Evolutionary conservation across 2,329 filamentous ascomycete species (phyloP).

Genomic region (Aspergillus ruber): DNA sequence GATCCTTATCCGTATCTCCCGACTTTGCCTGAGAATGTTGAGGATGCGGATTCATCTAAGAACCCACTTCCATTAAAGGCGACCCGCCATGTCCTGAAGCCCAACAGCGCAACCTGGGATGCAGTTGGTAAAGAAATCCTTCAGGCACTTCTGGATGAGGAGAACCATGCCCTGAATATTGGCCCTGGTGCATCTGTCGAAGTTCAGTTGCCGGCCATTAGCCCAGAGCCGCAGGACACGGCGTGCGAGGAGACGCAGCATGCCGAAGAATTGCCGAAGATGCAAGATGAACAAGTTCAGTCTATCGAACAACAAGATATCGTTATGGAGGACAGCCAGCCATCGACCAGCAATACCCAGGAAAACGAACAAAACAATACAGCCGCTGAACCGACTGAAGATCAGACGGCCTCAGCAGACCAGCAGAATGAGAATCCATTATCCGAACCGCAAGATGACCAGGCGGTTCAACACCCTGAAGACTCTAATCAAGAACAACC

Average conservation of each 20-base stretch:
- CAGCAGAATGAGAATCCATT: slow-evolving; percentile 32
- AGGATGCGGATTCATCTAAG: slow-evolving; percentile 21
- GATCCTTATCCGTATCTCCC: slow-evolving; percentile 48
- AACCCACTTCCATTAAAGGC: slow-evolving; percentile 32
- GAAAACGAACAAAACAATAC: slow-evolving; percentile 2
- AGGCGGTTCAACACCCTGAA: slow-evolving; percentile 19
- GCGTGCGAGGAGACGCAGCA: slow-evolving; percentile 11
- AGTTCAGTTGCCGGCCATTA: slow-evolving; percentile 34
- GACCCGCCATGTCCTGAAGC: slow-evolving; percentile 33
- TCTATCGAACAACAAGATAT: slow-evolving; percentile 10
- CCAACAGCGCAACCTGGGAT: slow-evolving; percentile 38
- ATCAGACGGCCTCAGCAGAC: slow-evolving; percentile 26
- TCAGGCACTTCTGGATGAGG: slow-evolving; percentile 37
- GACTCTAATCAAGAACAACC: slow-evolving; percentile 12
- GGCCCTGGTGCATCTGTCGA: slow-evolving; percentile 36
- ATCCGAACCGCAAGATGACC: slow-evolving; percentile 30
- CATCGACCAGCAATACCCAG: slow-evolving; percentile 12
- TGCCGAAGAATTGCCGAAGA: slow-evolving; percentile 8
- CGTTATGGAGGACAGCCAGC: slow-evolving; percentile 4
- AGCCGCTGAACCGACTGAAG: slow-evolving; percentile 18
- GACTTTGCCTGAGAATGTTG: slow-evolving; percentile 22
- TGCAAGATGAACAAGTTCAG: slow-evolving; percentile 3
- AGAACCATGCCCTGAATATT: slow-evolving; percentile 19
- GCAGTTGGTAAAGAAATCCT: slow-evolving; percentile 45
- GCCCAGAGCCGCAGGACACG: slow-evolving; percentile 16